phyloP scores from a whole-genome alignment of 2,329 filamentous ascomycete genomes.

The Cryoendolithus antarcticus region DNA sequence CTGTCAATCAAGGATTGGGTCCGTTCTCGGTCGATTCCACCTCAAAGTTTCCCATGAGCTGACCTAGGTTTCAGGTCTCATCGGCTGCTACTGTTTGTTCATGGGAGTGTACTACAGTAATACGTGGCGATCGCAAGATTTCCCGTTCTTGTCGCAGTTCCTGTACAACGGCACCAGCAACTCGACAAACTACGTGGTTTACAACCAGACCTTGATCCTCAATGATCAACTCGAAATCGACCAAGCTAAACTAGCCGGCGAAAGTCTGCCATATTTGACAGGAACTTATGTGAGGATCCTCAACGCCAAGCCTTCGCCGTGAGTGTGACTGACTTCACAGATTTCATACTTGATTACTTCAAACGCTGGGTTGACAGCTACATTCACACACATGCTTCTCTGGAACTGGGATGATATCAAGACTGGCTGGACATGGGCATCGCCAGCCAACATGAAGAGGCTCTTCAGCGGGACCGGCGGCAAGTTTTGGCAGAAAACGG shows the following conservation, averaged over 20 bases:
- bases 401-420: conserved; percentile 26
- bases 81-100: conserved; percentile 12
- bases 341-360: conserved; percentile 31
- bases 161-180: conserved; percentile 30
- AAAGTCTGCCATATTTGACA: conserved; percentile 33
- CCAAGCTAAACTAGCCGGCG: conserved; percentile 18
- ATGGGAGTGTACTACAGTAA: conserved; percentile 33
- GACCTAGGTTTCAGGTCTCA: conserved; percentile 2
- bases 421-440: conserved; percentile 21
- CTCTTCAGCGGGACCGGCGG: conserved; percentile 9
- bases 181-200: conserved; percentile 24
- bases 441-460: conserved; percentile 13
- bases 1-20: conserved; percentile 19
- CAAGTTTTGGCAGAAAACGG: conserved; percentile 17
- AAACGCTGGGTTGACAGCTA: conserved; percentile 37
- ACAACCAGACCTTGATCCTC: conserved; percentile 34
- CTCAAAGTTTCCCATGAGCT: too few relatives aligned
- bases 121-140: conserved; percentile 28
- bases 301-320: conserved; percentile 13
- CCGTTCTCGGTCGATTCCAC: too few relatives aligned
- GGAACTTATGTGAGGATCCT: conserved; percentile 9
- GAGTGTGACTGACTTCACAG: too few relatives aligned
- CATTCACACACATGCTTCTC: conserved; percentile 30
- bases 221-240: conserved; percentile 29
- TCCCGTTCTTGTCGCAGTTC: conserved; percentile 33